phyloP scores from a whole-genome alignment of 2,329 filamentous ascomycete species.

The Aspergillus udagawae region DNA sequence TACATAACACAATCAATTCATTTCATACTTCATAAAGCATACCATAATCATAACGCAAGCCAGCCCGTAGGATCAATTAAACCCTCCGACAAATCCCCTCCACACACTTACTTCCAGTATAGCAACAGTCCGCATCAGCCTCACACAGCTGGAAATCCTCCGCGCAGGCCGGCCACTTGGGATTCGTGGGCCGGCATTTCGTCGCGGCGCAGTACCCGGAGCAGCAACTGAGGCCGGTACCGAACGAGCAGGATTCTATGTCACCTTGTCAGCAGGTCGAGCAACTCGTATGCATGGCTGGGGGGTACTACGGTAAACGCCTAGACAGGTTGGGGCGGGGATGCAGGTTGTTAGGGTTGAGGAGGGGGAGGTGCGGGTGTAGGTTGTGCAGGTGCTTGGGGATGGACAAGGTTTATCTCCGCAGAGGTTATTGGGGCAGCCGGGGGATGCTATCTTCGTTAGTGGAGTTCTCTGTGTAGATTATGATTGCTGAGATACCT shows the following conservation, averaged over 20 bases:
- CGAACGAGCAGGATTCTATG: slow-evolving; percentile 14
- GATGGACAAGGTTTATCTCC: neutral
- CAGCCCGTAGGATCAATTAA: too few species aligned
- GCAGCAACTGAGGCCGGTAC: slow-evolving; percentile 20
- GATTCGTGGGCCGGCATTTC: slow-evolving; percentile 25
- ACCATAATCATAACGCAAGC: too few species aligned
- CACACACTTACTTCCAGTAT: slow-evolving; percentile 24
- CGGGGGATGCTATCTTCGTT: neutral
- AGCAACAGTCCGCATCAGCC: slow-evolving; percentile 26
- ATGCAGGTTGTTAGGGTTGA: slow-evolving; percentile 22
- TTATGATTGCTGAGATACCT: neutral
- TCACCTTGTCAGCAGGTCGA: neutral
- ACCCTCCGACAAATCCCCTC: slow-evolving; percentile 18
- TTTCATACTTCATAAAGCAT: too few species aligned
- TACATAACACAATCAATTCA: too few species aligned
- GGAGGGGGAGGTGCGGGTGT: slow-evolving; percentile 3
- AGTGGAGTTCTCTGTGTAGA: neutral
- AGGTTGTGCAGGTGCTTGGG: neutral
- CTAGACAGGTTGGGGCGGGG: slow-evolving; percentile 21
- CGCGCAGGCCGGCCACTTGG: slow-evolving; percentile 23
- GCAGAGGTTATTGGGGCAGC: neutral
- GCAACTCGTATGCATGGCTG: neutral
- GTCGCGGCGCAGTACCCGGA: slow-evolving; percentile 28
- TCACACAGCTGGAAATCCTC: slow-evolving; percentile 24
- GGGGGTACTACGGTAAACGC: slow-evolving; percentile 14